Conservation (phyloP, 2,329 filamentous ascomycete genomes). For the Arachnopeziza araneosa region DNA sequence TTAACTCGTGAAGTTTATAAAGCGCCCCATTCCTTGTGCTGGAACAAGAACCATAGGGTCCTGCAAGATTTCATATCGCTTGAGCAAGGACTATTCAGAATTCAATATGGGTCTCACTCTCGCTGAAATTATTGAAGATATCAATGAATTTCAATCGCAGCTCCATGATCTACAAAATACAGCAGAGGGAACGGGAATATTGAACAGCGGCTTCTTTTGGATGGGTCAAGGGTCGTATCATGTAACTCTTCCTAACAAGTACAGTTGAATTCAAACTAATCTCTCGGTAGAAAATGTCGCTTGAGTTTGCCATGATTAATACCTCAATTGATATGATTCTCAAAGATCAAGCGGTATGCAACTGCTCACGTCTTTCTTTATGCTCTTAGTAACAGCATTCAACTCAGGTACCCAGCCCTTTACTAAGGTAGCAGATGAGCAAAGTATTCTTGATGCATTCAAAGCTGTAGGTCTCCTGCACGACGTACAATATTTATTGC, state of each 20-base stretch:
- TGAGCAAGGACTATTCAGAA: neutral
- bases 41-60: no score
- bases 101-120: neutral
- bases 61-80: no score
- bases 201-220: conserved; percentile 24
- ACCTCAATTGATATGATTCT: conserved; percentile 5
- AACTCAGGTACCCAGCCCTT: neutral
- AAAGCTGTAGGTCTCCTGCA: conserved; percentile 11
- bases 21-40: no score
- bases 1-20: no score
- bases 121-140: conserved; percentile 21
- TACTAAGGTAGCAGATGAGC: conserved; percentile 13
- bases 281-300: conserved; percentile 24
- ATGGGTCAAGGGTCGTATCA: conserved; percentile 30
- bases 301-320: conserved; percentile 20
- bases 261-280: no score
- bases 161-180: conserved; percentile 25
- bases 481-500: no score
- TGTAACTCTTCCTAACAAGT: conserved; percentile 15
- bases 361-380: neutral
- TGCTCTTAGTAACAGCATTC: neutral
- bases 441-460: conserved; percentile 27
- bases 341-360: neutral
- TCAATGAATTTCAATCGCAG: conserved; percentile 23
- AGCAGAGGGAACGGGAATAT: conserved; percentile 23